Evolutionary conservation across 2,329 filamentous ascomycete genomes (phyloP).

Genomic region (Thelonectria rubi): DNA sequence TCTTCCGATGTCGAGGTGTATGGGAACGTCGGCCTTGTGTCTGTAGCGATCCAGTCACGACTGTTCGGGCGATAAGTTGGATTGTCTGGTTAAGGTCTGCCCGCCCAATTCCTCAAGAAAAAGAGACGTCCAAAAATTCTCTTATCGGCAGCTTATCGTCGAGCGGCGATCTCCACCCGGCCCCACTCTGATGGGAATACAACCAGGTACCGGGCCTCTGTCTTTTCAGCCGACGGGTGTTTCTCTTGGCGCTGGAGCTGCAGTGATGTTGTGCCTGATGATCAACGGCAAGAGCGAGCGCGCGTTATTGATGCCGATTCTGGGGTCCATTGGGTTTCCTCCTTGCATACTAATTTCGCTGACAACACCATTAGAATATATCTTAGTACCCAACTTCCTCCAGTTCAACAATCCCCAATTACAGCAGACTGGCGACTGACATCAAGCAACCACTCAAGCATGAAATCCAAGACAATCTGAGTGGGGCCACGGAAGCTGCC

Average conservation of each 20-base stretch:
- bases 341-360: too few relatives aligned
- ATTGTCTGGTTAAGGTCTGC: not conserved
- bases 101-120: not conserved
- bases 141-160: conserved; percentile 30
- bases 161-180: not conserved
- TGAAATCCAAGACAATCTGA: conserved; percentile 3
- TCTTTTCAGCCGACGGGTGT: too few relatives aligned
- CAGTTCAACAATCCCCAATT: too few relatives aligned
- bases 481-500: conserved; percentile 14
- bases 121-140: conserved; percentile 33
- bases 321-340: too few relatives aligned
- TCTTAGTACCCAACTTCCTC: not conserved
- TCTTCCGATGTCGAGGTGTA: not conserved
- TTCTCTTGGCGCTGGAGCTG: too few relatives aligned
- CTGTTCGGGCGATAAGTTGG: not conserved
- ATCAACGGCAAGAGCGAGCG: too few relatives aligned
- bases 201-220: too few relatives aligned
- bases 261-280: too few relatives aligned
- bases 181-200: too few relatives aligned
- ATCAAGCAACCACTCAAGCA: not conserved
- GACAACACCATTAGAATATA: not conserved
- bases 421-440: not conserved
- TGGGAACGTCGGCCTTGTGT: not conserved
- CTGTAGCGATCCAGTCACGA: too few relatives aligned
- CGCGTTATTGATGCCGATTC: too few relatives aligned